Evolutionary conservation across 2,329 filamentous ascomycete genomes (phyloP).

Genomic region (Ophiosphaerella narmari): DNA sequence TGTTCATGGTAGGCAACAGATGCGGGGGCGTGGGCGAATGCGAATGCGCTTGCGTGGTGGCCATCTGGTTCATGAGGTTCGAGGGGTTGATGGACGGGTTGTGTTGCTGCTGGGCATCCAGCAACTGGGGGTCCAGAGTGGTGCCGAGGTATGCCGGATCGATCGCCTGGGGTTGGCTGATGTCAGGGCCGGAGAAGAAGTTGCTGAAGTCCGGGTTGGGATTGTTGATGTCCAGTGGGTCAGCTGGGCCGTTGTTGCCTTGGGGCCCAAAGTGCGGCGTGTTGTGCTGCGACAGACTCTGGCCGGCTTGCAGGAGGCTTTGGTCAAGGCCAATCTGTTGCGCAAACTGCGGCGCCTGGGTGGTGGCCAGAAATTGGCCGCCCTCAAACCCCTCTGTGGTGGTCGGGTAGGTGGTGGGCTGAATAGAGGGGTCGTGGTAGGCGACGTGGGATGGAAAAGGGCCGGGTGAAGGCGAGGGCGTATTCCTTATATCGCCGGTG

Average conservation of each 20-base stretch:
- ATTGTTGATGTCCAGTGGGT: slow-evolving; percentile 41
- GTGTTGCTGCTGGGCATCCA: slow-evolving; percentile 48
- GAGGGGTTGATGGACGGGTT: slow-evolving; percentile 53
- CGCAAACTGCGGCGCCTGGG: slow-evolving; percentile 49
- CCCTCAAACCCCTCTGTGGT: slow-evolving; percentile 41
- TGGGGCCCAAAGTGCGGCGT: slow-evolving; percentile 46
- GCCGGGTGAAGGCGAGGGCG: slow-evolving; percentile 66
- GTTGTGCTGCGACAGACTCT: slow-evolving; percentile 61
- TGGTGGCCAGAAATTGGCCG: slow-evolving; percentile 53
- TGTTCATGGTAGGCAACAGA: slow-evolving; percentile 58
- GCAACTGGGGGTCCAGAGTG: slow-evolving; percentile 51
- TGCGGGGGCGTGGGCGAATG: slow-evolving; percentile 61
- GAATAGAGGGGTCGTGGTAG: slow-evolving; percentile 57
- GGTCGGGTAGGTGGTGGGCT: slow-evolving; percentile 37
- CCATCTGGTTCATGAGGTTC: slow-evolving; percentile 57
- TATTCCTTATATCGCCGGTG: slow-evolving; percentile 68
- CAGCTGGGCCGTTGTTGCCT: slow-evolving; percentile 44
- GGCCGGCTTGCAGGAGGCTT: slow-evolving; percentile 47
- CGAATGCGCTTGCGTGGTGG: slow-evolving; percentile 54
- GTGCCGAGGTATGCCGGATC: slow-evolving; percentile 62
- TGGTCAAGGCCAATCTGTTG: slow-evolving; percentile 50
- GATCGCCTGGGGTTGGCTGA: slow-evolving; percentile 60
- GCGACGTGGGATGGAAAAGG: slow-evolving; percentile 58
- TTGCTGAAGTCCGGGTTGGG: slow-evolving; percentile 44
- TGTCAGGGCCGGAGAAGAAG: slow-evolving; percentile 63